phyloP scores from a whole-genome alignment of 495 filamentous ascomycete species.

The Tuber aestivum region DNA sequence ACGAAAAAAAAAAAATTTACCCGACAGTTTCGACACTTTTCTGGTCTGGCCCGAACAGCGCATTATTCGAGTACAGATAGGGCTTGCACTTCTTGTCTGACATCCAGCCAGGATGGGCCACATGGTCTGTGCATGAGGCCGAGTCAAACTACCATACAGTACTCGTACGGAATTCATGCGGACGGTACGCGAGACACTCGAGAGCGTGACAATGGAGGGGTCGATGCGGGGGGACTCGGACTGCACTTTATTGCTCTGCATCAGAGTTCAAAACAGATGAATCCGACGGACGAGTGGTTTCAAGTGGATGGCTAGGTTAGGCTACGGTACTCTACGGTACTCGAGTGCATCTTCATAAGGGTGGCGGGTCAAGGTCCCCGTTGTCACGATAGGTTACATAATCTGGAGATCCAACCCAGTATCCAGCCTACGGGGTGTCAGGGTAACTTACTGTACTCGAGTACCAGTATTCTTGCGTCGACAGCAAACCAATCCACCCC shows the following conservation, averaged over 20 bases:
- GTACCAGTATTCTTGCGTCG: too few relatives aligned
- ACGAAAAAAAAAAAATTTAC: not conserved
- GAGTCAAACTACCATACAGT: not conserved
- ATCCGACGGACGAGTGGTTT: not conserved
- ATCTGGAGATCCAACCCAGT: too few relatives aligned
- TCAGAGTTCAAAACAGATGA: not conserved
- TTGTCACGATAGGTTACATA: not conserved
- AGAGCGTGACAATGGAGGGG: not conserved
- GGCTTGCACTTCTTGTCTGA: not conserved
- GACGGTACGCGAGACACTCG: not conserved
- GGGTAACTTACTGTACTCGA: not conserved
- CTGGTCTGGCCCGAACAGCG: not conserved
- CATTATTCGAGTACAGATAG: too few relatives aligned
- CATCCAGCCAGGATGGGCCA: not conserved
- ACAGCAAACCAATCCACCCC: not conserved
- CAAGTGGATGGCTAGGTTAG: not conserved
- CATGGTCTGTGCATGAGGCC: not conserved
- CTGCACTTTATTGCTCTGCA: not conserved
- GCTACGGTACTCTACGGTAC: not conserved
- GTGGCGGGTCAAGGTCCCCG: not conserved
- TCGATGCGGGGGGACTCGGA: not conserved
- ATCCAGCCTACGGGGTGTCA: not conserved
- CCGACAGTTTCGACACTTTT: not conserved
- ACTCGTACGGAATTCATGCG: not conserved
- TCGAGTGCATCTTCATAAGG: not conserved